A percentile compares a stretch with the other conserved stretches of the same genome.
These are phyloP conservation scores for Epichloe aotearoae DNA, from an alignment of 2,329 filamentous ascomycete genomes.

Conservation along the genomic window DNA sequence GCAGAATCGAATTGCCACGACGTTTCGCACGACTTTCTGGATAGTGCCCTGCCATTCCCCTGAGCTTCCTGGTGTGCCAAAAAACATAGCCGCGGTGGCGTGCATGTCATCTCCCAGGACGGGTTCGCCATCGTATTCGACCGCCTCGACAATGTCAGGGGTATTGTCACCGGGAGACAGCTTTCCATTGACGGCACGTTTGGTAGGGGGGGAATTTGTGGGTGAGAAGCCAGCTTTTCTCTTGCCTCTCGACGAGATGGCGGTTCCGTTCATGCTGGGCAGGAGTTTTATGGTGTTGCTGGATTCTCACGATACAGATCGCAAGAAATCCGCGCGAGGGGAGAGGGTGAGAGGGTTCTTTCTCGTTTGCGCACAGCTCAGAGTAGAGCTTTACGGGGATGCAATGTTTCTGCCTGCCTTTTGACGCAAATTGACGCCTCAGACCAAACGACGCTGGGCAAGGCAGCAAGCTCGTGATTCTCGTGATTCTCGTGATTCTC, in stretches of 20 bases:
- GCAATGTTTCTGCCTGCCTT: neutral
- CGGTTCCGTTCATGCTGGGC: constrained; percentile 30
- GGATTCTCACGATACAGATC: neutral
- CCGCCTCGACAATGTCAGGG: constrained; percentile 23
- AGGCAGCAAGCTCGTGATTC: constrained; percentile 5
- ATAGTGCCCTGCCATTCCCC: constrained; percentile 90
- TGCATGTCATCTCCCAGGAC: constrained; percentile 28
- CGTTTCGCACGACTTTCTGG: constrained; percentile 83
- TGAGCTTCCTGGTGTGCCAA: constrained; percentile 25
- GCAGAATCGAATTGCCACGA: constrained; percentile 98
- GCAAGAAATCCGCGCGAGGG: constrained; percentile 6
- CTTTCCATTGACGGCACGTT: constrained; percentile 32
- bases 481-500: constrained; percentile 7
- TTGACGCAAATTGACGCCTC: neutral
- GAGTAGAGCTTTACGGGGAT: neutral
- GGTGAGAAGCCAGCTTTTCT: constrained; percentile 36
- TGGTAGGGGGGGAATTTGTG: constrained; percentile 21
- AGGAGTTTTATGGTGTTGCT: neutral
- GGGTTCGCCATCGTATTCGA: constrained; percentile 26
- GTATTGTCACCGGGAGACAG: constrained; percentile 36
- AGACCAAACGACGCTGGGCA: constrained; percentile 1
- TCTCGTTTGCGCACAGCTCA: neutral
- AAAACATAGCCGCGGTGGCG: constrained; percentile 20
- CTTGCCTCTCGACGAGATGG: constrained; percentile 31
- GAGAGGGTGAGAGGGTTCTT: neutral